These are phyloP conservation scores for Claviceps africana DNA, from an alignment of 2,329 filamentous ascomycete genomes.

Conservation along the genomic window DNA sequence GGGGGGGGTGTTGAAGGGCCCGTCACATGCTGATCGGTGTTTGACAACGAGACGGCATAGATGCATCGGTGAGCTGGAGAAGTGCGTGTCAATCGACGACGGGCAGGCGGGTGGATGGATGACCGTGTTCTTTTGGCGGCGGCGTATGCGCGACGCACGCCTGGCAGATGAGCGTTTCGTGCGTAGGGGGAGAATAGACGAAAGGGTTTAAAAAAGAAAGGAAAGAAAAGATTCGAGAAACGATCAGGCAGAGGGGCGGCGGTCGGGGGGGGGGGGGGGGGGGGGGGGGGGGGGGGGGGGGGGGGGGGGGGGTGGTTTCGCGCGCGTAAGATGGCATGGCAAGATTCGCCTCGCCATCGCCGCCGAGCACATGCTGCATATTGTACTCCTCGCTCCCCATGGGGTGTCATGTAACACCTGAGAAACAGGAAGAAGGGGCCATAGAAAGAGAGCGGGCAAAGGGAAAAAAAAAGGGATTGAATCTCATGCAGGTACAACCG, in stretches of 20 bases:
- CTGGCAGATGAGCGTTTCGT: neutral
- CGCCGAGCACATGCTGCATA: neutral
- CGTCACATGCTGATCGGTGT: neutral
- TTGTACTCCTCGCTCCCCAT: neutral
- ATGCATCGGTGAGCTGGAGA: neutral
- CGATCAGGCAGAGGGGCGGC: neutral
- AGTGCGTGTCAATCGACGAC: neutral
- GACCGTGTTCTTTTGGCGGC: neutral
- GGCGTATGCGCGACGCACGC: neutral
- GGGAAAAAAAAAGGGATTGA: neutral
- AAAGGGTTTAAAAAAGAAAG: neutral
- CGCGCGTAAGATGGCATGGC: neutral
- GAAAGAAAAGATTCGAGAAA: neutral
- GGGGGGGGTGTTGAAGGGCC: neutral
- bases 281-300: no score
- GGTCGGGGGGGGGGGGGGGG: no score
- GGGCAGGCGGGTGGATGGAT: neutral
- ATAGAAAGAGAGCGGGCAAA: no score
- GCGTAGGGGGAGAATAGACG: neutral
- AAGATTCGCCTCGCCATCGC: neutral
- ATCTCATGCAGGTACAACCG: constrained; percentile 1
- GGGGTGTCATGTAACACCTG: neutral
- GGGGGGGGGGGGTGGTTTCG: no score
- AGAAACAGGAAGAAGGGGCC: neutral
- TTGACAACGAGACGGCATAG: neutral